phyloP scores from a whole-genome alignment of 164 flowering plant species.

The Aristolochia californica region DNA sequence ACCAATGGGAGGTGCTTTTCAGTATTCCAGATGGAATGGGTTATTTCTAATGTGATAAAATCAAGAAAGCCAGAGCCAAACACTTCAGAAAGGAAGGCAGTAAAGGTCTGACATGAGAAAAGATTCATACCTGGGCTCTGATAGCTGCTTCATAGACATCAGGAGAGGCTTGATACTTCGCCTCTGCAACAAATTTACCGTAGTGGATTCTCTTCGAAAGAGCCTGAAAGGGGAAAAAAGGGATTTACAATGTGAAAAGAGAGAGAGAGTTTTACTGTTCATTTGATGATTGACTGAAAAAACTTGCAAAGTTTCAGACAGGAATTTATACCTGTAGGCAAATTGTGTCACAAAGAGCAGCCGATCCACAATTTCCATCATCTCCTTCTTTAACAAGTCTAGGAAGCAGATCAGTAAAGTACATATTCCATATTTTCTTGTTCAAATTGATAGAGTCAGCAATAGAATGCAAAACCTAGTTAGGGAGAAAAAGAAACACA shows the following conservation, averaged over 20 bases:
- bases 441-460: conserved; percentile 83
- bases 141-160: conserved; percentile 61
- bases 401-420: conserved; percentile 68
- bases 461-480: conserved; percentile 72
- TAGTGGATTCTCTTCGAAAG: conserved; percentile 93
- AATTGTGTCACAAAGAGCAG: conserved; percentile 84
- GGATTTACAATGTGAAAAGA: not conserved
- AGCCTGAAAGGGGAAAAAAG: conserved; percentile 30
- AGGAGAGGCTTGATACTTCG: conserved; percentile 69
- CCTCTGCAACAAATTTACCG: conserved; percentile 92
- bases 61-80: too few relatives aligned
- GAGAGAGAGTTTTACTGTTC: not conserved
- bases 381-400: conserved; percentile 72
- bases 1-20: too few relatives aligned
- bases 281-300: too few relatives aligned
- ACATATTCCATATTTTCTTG: conserved; percentile 68
- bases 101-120: not conserved
- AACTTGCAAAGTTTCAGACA: not conserved
- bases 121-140: conserved; percentile 44
- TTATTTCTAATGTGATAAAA: too few relatives aligned
- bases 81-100: not conserved
- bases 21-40: too few relatives aligned
- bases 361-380: conserved; percentile 90
- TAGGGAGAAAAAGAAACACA: conserved; percentile 5
- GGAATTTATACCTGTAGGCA: conserved; percentile 73